Conservation (phyloP, 2,329 filamentous ascomycete genomes). For the Beauveria pseudobassiana region DNA sequence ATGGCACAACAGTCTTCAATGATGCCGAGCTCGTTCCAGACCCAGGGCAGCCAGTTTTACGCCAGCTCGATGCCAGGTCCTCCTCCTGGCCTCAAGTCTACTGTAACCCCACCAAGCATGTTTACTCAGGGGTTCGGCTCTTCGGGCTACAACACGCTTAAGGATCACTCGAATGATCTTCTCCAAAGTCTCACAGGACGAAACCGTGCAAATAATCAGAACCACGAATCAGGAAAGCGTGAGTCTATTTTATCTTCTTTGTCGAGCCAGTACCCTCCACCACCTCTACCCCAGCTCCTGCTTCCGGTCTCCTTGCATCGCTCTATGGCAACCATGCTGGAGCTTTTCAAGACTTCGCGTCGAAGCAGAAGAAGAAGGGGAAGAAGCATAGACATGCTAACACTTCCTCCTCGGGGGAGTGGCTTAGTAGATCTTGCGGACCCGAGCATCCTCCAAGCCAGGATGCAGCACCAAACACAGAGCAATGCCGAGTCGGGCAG, state of each 20-base stretch:
- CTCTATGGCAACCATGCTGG: conserved; percentile 83
- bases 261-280: conserved; percentile 78
- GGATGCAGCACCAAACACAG: conserved; percentile 83
- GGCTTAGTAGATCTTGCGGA: conserved; percentile 99
- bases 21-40: conserved; percentile 62
- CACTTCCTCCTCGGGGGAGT: conserved; percentile 99
- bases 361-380: conserved; percentile 99
- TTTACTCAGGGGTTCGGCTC: conserved; percentile 86
- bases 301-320: conserved; percentile 83
- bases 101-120: conserved; percentile 88
- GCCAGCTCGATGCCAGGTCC: conserved; percentile 82
- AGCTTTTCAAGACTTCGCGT: conserved; percentile 82
- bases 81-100: conserved; percentile 90
- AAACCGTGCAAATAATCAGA: conserved; percentile 60
- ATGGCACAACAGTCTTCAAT: conserved; percentile 84
- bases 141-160: conserved; percentile 61
- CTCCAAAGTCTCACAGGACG: conserved; percentile 76
- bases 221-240: conserved; percentile 89
- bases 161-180: conserved; percentile 59
- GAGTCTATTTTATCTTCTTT: conserved; percentile 95
- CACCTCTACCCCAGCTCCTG: conserved; percentile 78
- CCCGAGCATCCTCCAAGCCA: conserved; percentile 98
- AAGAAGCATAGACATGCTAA: conserved; percentile 99
- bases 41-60: conserved; percentile 66
- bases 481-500: conserved; percentile 77